Base-by-base conservation (phyloP, 352 stramenopile species). In the Globisporangium spinosum region DNA sequence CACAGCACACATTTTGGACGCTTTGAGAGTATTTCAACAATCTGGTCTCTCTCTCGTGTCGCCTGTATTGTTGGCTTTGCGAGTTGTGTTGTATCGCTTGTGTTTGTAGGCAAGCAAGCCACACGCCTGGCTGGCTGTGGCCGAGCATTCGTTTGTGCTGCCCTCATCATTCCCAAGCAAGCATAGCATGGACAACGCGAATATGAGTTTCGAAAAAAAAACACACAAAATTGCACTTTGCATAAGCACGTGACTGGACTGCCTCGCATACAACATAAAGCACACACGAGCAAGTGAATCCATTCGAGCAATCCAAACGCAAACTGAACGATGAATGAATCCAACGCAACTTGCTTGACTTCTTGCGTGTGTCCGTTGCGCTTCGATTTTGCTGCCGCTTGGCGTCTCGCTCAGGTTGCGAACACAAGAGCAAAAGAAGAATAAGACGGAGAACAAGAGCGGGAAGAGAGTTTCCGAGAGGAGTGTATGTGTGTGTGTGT, bases 141-240 rank as follows among this genome's bases (percentile, higher is more conserved):
- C 12, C 38, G 38, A 13, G 38, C 38, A 45, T 45, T 45, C 38
- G 15, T 45, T 45, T 13, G 38, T 45, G 38, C 12, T 17, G 38
- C 13, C 12, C 38, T 45, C 38, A 15, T 20, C 38, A 15, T 45
- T 45, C 38, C 38, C 38, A 17, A 17, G 38, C 12, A 45, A 20
- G 38, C 40, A 49, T 49, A 49, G 15, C 15, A 49, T 2, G 40
- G 40, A 55, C 47, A 17, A 17, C 22, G 13, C 34, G 53, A 38
- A 22, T 32, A 58, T 38, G 53, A 58, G 23, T 38, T 58, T 38
- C 53, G 25, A 58, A 38, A 58, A 58, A 58, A 32, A 56, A 0
- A 3, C 2, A 22, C 23, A 58, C 25, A 58, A 58, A 34, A n/a
- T 34, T 58, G 53, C 23, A 13, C 15, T 22, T 15, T 45, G 43